Evolutionary conservation across 129 eudicot species (phyloP).

Genomic region (Logfia minima): DNA sequence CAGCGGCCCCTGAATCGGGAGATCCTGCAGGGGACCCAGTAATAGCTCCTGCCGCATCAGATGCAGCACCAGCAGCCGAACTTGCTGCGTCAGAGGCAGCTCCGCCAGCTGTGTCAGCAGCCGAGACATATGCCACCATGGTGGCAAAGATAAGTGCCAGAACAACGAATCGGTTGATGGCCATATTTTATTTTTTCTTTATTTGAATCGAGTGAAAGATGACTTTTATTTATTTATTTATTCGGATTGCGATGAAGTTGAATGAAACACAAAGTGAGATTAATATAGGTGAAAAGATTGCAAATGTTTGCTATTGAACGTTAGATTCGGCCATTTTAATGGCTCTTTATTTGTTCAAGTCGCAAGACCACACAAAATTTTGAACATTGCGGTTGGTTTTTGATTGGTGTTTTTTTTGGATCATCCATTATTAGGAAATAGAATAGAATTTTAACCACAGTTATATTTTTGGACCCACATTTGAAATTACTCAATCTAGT

Average conservation of each 20-base stretch:
- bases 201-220: conserved; percentile 13
- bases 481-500: neutral
- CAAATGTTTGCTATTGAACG: neutral
- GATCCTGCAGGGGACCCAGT: conserved; percentile 25
- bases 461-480: no score
- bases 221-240: conserved; percentile 19
- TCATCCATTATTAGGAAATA: neutral
- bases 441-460: neutral
- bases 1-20: conserved; percentile 15
- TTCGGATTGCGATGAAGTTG: conserved; percentile 25
- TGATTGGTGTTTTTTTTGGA: no score
- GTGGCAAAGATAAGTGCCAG: conserved; percentile 41
- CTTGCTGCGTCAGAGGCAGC: conserved; percentile 11
- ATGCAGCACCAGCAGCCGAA: conserved; percentile 13
- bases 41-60: conserved; percentile 14
- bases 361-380: neutral
- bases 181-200: conserved; percentile 39
- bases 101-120: conserved; percentile 30
- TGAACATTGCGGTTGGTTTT: no score
- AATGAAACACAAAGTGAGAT: neutral
- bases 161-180: conserved; percentile 41
- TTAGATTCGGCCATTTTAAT: neutral
- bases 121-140: conserved; percentile 43
- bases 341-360: neutral
- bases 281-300: neutral